Evolutionary conservation across 179 eudicot genomes (phyloP).

Genomic region (Drosera spatulata): DNA sequence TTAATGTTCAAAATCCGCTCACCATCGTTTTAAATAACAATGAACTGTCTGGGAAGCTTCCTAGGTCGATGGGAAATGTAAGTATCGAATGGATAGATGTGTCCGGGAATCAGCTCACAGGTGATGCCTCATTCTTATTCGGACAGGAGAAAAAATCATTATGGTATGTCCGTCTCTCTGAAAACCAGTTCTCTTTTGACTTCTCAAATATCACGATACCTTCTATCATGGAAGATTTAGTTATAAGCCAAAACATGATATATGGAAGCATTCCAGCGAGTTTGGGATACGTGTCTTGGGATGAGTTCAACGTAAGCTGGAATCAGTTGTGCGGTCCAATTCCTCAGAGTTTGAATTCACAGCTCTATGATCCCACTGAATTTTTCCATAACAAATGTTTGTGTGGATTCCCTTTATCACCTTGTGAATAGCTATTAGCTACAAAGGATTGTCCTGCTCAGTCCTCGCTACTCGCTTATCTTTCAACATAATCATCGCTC

Average conservation of each 20-base stretch:
- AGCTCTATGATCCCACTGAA: constrained; percentile 9
- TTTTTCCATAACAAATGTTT: constrained; percentile 18
- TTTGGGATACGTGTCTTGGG: constrained; percentile 4
- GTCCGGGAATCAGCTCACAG: constrained; percentile 17
- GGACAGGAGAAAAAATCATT: constrained; percentile 22
- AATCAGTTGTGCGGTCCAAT: constrained; percentile 24
- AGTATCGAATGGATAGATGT: constrained; percentile 6
- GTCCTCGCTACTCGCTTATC: no score
- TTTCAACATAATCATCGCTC: no score
- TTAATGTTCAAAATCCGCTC: constrained; percentile 6
- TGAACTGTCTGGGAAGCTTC: constrained; percentile 20
- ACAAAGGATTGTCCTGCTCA: no score
- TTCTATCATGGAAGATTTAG: background rate
- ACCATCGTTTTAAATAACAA: constrained; percentile 14
- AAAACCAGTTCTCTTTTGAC: constrained; percentile 14
- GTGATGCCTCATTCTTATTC: constrained; percentile 24
- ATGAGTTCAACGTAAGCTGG: constrained; percentile 14
- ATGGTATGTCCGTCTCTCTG: constrained; percentile 15
- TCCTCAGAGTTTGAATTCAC: constrained; percentile 15
- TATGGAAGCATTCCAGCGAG: constrained; percentile 27
- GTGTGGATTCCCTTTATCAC: constrained; percentile 18
- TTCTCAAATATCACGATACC: constrained; percentile 13
- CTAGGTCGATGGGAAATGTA: constrained; percentile 11
- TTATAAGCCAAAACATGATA: constrained; percentile 28
- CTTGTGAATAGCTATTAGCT: constrained; percentile 6